phyloP scores from a whole-genome alignment of 1,284 basidiomycete species.

The Coniferiporia sulphurascens region DNA sequence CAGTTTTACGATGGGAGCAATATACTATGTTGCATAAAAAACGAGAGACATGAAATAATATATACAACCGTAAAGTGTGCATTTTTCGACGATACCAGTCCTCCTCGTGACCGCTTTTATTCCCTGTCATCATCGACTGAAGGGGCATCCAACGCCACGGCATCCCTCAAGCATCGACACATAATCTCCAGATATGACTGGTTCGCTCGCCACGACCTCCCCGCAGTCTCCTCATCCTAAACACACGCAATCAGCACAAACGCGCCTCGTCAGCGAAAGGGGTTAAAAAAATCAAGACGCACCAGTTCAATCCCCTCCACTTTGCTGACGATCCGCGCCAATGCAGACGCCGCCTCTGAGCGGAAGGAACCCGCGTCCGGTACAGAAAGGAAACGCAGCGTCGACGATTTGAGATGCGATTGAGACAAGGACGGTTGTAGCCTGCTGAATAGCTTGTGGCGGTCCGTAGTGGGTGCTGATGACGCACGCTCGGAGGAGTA shows the following conservation, averaged over 20 bases:
- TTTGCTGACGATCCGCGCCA: slow-evolving; percentile 47
- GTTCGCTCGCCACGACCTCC: slow-evolving; percentile 51
- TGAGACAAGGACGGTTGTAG: slow-evolving; percentile 26
- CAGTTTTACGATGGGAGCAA: too few species aligned
- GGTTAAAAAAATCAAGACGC: slow-evolving; percentile 22
- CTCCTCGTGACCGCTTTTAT: too few species aligned
- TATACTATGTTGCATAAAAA: too few species aligned
- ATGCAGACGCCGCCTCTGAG: slow-evolving; percentile 46
- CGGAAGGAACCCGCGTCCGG: slow-evolving; percentile 50
- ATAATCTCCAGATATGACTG: slow-evolving; percentile 67
- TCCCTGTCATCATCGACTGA: not conserved
- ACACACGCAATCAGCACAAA: not conserved
- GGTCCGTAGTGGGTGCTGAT: not conserved
- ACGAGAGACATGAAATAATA: too few species aligned
- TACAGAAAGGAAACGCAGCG: slow-evolving; percentile 51
- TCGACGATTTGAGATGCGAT: slow-evolving; percentile 14
- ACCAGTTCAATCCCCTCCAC: slow-evolving; percentile 51
- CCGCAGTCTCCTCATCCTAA: slow-evolving; percentile 35
- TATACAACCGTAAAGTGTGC: too few species aligned
- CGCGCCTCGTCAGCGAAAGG: not conserved
- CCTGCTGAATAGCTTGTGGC: slow-evolving; percentile 29
- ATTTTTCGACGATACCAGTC: too few species aligned
- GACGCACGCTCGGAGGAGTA: slow-evolving; percentile 33
- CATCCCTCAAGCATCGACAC: slow-evolving; percentile 58
- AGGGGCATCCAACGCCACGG: slow-evolving; percentile 24